Evolutionary conservation across 768 basidiomycete genomes (phyloP).

Genomic region (Galerina marginata): DNA sequence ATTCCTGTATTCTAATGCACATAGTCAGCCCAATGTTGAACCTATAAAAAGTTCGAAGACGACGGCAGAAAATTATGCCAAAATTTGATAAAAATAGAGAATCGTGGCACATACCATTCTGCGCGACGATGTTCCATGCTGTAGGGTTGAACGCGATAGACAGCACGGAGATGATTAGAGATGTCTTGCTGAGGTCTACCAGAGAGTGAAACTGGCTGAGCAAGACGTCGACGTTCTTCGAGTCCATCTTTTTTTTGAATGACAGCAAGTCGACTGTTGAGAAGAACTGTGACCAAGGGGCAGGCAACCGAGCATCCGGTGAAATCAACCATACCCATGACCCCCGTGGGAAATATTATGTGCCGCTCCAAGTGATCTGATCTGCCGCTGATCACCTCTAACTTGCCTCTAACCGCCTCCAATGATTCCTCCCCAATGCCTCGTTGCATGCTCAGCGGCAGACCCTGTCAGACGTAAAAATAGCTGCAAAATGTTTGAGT

Average conservation of each 20-base stretch:
- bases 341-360: too few relatives aligned
- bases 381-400: too few relatives aligned
- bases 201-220: conserved; percentile 23
- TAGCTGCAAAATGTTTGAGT: too few relatives aligned
- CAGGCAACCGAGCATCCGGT: too few relatives aligned
- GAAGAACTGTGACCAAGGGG: too few relatives aligned
- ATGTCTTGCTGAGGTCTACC: conserved; percentile 68
- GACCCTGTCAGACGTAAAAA: too few relatives aligned
- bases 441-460: too few relatives aligned
- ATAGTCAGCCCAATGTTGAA: background rate
- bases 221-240: conserved; percentile 18
- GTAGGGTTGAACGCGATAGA: conserved; percentile 90
- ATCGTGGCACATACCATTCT: conserved; percentile 69
- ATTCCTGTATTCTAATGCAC: conserved; percentile 64
- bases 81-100: background rate
- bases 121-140: conserved; percentile 95
- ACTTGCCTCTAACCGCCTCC: too few relatives aligned
- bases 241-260: conserved; percentile 18
- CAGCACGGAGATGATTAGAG: conserved; percentile 68
- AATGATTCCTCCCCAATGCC: too few relatives aligned
- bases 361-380: too few relatives aligned
- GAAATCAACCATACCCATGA: too few relatives aligned
- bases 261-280: background rate
- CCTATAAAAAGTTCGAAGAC: background rate
- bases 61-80: background rate